A percentile compares a stretch with the other conserved stretches of the same genome.
phyloP scores from a whole-genome alignment of 2,329 filamentous ascomycete genomes.

The Pseudopyrenochaeta lycopersici region DNA sequence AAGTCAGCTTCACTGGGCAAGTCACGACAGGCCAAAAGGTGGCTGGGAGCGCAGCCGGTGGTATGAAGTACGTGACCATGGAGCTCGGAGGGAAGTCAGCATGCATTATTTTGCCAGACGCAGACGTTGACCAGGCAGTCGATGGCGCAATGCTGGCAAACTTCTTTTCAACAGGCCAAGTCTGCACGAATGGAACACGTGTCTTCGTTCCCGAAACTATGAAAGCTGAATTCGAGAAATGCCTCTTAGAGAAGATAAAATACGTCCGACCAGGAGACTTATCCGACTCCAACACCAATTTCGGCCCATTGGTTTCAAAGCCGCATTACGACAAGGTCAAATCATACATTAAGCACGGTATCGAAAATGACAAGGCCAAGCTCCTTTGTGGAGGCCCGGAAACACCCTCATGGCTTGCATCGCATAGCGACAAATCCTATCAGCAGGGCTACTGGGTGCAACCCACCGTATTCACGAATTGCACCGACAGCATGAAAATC shows the following conservation, averaged over 20 bases:
- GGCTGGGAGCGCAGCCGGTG: conserved; percentile 75
- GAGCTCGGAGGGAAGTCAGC: conserved; percentile 90
- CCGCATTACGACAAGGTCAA: conserved; percentile 79
- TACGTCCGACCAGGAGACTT: conserved; percentile 77
- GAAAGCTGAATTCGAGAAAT: conserved; percentile 73
- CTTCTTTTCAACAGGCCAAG: conserved; percentile 90
- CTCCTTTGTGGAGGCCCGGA: conserved; percentile 75
- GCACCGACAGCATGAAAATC: conserved; percentile 82
- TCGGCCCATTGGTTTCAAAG: conserved; percentile 81
- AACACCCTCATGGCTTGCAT: conserved; percentile 62
- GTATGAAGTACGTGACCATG: conserved; percentile 93
- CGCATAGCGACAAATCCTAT: conserved; percentile 50
- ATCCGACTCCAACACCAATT: conserved; percentile 77
- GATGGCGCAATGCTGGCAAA: conserved; percentile 94
- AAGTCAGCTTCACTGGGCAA: conserved; percentile 90
- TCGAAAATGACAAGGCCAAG: conserved; percentile 75
- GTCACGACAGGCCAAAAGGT: conserved; percentile 86
- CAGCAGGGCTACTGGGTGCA: conserved; percentile 80
- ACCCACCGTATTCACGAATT: conserved; percentile 87
- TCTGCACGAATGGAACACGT: conserved; percentile 91
- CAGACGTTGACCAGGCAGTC: conserved; percentile 79
- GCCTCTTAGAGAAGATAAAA: conserved; percentile 74
- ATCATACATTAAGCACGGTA: conserved; percentile 79
- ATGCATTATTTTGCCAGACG: conserved; percentile 80
- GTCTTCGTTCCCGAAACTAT: conserved; percentile 79